Base-by-base conservation (phyloP, 1,284 basidiomycete genomes). In the Ustilago shanxiensis region DNA sequence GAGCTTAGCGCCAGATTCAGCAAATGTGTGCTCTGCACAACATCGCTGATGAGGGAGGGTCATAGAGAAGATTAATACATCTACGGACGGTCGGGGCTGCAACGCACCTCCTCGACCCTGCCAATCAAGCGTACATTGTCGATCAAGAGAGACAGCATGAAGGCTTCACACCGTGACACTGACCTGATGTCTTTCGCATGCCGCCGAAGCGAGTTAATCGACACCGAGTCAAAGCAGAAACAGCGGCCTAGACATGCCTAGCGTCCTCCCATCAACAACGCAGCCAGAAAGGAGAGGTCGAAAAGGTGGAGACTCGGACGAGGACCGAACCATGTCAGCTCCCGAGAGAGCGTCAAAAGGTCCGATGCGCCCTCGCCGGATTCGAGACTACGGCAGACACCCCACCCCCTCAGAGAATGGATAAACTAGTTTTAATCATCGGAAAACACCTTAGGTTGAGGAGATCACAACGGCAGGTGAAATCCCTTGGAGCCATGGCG, bases 361-460 rank as follows among this genome's bases (percentile, higher is more conserved):
- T 3, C 22, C 53, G 22, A 16, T 44, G 41, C 2, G n/a, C 52
- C 22, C 41, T 56, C 60, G 70, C 53, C 26, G 53, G 55, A 45
- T 33, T 60, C 35, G 57, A 63, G 60, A 37, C 65, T 68, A 53
- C 74, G 74, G 53, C 70, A 72, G 55, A 63, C 63, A 66, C 63
- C 66, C 74, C 60, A 72, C 75, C 68, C 67, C 75, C 70, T 77
- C 75, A 73, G 75, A 77, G 75, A 77, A 77, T 77, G 75, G 75
- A 77, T 77, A 71, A 77, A 77, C 75, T 77, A 73, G 75, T 73
- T 77, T 73, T 77, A 77, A 77, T 77, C 75, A 77, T 74, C 14
- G 59, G 33, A 55, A 59, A 52, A 51, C 54, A 29, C 54, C 45
- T 14, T 8, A 20, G 7, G 16, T 14, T 44, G 41, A n/a, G n/a